These are phyloP conservation scores for Spinacia oleracea DNA, from an alignment of 179 eudicot genomes.

Conservation along the genomic window DNA sequence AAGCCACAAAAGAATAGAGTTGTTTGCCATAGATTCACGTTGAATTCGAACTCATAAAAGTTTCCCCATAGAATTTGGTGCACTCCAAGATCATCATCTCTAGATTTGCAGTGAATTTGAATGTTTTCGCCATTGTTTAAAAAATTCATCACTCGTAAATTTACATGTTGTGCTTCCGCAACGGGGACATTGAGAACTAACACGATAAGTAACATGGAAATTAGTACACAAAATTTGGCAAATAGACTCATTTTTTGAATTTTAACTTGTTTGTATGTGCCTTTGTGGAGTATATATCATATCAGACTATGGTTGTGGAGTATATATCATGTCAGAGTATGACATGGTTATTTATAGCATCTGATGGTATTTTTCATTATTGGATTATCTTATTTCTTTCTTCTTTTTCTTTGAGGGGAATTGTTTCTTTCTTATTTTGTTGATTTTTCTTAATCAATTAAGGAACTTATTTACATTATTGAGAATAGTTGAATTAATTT, in stretches of 20 bases:
- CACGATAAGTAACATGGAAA: background rate
- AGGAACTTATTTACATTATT: too few relatives aligned
- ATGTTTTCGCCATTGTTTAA: background rate
- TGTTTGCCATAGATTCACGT: background rate
- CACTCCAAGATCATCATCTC: conserved; percentile 7
- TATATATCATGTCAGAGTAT: background rate
- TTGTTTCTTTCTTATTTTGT: too few relatives aligned
- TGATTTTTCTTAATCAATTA: too few relatives aligned
- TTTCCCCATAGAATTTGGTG: background rate
- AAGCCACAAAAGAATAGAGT: conserved; percentile 16
- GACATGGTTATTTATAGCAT: background rate
- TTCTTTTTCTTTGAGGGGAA: too few relatives aligned
- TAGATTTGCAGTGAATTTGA: conserved; percentile 11
- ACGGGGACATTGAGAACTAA: background rate
- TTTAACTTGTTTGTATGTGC: too few relatives aligned
- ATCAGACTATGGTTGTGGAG: background rate
- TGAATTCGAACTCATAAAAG: background rate
- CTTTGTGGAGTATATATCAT: background rate
- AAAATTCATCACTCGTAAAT: background rate
- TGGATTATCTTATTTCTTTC: background rate
- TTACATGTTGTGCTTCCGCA: background rate
- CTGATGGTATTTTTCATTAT: background rate
- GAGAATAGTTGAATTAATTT: too few relatives aligned
- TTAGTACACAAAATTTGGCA: background rate
- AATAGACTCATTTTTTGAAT: background rate